Percentiles rank a stretch among this genome's conserved stretches.
phyloP scores from a whole-genome alignment of 257 asterid genomes.

The Jaltomata sinuosa region DNA sequence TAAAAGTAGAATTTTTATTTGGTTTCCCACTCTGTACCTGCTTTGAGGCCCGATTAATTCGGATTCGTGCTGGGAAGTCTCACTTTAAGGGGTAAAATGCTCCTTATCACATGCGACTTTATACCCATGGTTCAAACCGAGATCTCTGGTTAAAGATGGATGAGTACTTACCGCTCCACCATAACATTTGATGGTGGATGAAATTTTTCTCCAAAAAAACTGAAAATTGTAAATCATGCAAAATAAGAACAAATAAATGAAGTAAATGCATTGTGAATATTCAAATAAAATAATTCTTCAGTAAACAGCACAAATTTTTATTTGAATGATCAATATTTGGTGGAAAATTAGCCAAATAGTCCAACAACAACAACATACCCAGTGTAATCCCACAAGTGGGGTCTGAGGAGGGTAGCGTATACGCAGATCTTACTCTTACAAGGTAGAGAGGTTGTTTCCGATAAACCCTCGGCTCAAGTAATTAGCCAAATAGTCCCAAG shows the following conservation, averaged over 20 bases:
- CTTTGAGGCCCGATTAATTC: background rate
- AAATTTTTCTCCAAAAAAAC: background rate
- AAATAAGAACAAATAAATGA: background rate
- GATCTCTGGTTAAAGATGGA: background rate
- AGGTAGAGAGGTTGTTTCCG: background rate
- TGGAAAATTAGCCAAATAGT: background rate
- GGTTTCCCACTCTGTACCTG: background rate
- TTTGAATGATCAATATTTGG: background rate
- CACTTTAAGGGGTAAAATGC: background rate
- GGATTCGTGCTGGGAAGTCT: background rate
- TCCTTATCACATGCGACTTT: background rate
- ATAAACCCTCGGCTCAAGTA: background rate
- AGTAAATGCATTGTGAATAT: background rate
- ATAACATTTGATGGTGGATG: background rate
- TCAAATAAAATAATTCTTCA: background rate
- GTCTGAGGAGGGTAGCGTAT: background rate
- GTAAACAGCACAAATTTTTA: background rate
- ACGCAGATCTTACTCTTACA: background rate
- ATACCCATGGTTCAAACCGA: background rate
- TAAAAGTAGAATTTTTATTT: background rate
- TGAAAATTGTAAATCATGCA: background rate
- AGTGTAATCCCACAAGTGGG: background rate
- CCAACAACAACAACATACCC: background rate
- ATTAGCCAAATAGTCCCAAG: background rate
- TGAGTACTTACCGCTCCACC: background rate